These are phyloP conservation scores for Yarrowia sp. DNA, from an alignment of 805 yeast genomes.

Conservation along the genomic window DNA sequence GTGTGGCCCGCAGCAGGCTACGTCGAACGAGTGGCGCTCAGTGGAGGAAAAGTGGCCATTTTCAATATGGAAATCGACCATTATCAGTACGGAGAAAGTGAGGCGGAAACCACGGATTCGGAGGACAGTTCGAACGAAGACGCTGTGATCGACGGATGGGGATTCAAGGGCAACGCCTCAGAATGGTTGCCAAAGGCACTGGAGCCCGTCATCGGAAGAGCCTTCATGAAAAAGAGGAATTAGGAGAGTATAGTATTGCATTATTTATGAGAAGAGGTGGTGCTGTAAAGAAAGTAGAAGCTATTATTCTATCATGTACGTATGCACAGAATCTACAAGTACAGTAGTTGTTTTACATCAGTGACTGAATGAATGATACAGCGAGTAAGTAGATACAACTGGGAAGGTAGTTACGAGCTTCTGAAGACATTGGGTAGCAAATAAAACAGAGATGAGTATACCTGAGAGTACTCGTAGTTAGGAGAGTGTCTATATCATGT, in stretches of 20 bases:
- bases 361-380: too few species aligned
- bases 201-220: slow-evolving; percentile 53
- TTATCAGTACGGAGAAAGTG: slow-evolving; percentile 34
- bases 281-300: background rate
- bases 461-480: too few species aligned
- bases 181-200: slow-evolving; percentile 70
- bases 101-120: slow-evolving; percentile 57
- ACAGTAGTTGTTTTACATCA: too few species aligned
- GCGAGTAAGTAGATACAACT: too few species aligned
- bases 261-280: background rate
- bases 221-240: slow-evolving; percentile 15
- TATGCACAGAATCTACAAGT: too few species aligned
- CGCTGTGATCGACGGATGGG: slow-evolving; percentile 60
- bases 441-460: too few species aligned
- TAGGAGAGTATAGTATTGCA: background rate
- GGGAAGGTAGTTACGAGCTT: too few species aligned
- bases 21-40: slow-evolving; percentile 73
- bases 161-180: slow-evolving; percentile 82
- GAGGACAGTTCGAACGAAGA: slow-evolving; percentile 51
- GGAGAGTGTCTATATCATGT: too few species aligned
- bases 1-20: slow-evolving; percentile 95
- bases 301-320: background rate
- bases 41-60: slow-evolving; percentile 83
- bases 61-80: slow-evolving; percentile 61
- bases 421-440: too few species aligned